A percentile compares a stretch with the other conserved stretches of the same genome.
These are phyloP conservation scores for Solanum hybrid DNA, from an alignment of 305 asterid species.

Conservation along the genomic window DNA sequence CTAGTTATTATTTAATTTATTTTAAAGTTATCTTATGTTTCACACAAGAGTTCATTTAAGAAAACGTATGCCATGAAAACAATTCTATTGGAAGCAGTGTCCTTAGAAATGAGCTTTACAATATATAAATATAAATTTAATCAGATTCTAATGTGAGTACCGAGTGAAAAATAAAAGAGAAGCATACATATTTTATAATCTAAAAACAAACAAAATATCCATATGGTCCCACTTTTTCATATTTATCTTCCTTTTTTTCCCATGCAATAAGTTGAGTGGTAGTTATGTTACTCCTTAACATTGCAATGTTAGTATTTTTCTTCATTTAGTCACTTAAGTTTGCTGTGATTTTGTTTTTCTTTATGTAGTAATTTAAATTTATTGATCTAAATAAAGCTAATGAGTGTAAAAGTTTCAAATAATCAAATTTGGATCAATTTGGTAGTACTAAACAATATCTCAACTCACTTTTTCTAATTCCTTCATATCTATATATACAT, in stretches of 20 bases:
- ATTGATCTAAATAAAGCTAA: neutral
- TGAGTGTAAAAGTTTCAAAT: neutral
- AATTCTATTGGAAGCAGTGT: no score
- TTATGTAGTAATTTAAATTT: neutral
- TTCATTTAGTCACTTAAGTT: neutral
- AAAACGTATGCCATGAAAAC: no score
- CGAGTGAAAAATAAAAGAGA: no score
- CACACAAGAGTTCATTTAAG: neutral
- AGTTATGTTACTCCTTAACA: neutral
- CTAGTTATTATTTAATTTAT: no score
- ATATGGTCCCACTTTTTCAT: neutral
- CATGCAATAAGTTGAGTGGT: neutral
- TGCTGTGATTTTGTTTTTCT: neutral
- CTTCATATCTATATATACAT: no score
- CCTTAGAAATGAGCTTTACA: no score
- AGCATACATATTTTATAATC: neutral
- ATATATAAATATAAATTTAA: no score
- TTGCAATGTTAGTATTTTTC: neutral
- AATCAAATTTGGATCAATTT: neutral
- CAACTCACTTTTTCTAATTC: no score
- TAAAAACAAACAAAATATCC: neutral
- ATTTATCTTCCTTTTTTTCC: neutral
- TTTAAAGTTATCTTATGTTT: no score
- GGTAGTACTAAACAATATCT: no score
- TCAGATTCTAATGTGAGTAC: no score